Percentiles rank a stretch among this genome's conserved stretches.
Evolutionary conservation across 73 alveolate species (phyloP).

Genomic region (Paramecium octaurelia): DNA sequence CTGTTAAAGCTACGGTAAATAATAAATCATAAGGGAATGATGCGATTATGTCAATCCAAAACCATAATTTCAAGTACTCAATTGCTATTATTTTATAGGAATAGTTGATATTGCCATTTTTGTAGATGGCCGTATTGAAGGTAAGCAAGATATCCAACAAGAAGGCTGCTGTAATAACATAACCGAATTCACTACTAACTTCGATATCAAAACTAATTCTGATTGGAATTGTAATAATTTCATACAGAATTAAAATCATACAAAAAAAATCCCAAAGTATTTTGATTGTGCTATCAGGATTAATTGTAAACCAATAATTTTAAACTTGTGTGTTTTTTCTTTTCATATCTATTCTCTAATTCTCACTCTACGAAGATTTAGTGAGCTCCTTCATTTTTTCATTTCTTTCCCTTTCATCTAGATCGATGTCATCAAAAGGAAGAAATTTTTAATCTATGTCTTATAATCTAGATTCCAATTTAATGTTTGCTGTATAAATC

Average conservation of each 20-base stretch:
- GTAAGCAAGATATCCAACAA: slow-evolving; percentile 64
- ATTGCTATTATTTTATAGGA: slow-evolving; percentile 41
- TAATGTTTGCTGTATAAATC: not conserved
- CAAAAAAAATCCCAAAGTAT: slow-evolving; percentile 10
- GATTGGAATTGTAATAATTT: slow-evolving; percentile 60
- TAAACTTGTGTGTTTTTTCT: not conserved
- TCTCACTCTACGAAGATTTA: not conserved
- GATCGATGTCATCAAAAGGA: not conserved
- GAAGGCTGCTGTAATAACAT: slow-evolving; percentile 53
- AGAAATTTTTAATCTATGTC: not conserved
- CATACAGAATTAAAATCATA: slow-evolving; percentile 45
- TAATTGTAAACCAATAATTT: not conserved
- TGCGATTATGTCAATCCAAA: slow-evolving; percentile 65
- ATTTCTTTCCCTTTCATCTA: not conserved
- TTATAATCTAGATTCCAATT: not conserved
- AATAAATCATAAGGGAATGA: slow-evolving; percentile 67
- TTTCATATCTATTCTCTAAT: not conserved
- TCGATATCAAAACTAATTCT: slow-evolving; percentile 58
- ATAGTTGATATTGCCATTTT: slow-evolving; percentile 63
- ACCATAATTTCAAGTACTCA: slow-evolving; percentile 62
- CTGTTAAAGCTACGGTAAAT: not conserved
- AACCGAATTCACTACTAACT: slow-evolving; percentile 31
- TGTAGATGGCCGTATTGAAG: slow-evolving; percentile 66
- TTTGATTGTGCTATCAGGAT: not conserved
- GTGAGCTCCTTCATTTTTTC: not conserved